Percentiles rank a stretch among this genome's conserved stretches.
phyloP scores from a whole-genome alignment of 2,329 filamentous ascomycete genomes.

The Neophaeococcomyces aloes region DNA sequence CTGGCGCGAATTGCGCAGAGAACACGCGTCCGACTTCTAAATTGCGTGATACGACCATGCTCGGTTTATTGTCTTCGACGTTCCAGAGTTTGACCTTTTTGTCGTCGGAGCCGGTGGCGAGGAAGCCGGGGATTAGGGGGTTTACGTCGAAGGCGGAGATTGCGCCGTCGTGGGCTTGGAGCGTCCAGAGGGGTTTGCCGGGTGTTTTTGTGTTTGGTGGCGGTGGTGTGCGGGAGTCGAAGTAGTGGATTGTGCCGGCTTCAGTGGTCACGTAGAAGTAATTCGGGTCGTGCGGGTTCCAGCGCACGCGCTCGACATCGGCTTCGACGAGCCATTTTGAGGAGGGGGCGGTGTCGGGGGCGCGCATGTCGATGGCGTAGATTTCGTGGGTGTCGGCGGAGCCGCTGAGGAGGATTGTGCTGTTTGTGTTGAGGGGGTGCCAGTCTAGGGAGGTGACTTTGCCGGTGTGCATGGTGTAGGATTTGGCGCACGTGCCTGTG shows the following conservation, averaged over 20 bases:
- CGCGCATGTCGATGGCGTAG: conserved; percentile 92
- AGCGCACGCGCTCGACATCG: conserved; percentile 84
- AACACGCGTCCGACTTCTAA: conserved; percentile 93
- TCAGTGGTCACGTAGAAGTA: conserved; percentile 95
- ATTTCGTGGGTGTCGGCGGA: conserved; percentile 82
- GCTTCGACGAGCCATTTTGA: conserved; percentile 89
- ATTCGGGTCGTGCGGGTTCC: conserved; percentile 88
- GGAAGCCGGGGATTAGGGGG: conserved; percentile 75
- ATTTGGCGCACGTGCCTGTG: conserved; percentile 86
- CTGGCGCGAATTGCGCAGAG: conserved; percentile 78
- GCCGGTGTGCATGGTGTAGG: conserved; percentile 78
- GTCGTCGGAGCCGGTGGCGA: conserved; percentile 88
- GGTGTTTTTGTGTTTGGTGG: conserved; percentile 44
- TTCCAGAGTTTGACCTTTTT: conserved; percentile 97
- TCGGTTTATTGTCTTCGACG: conserved; percentile 66
- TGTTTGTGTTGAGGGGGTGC: conserved; percentile 64
- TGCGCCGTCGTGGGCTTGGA: conserved; percentile 90
- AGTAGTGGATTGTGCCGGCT: conserved; percentile 80
- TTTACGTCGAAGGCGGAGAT: conserved; percentile 92
- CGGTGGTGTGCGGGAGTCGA: conserved; percentile 71
- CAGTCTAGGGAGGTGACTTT: conserved; percentile 95
- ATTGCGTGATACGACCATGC: conserved; percentile 83
- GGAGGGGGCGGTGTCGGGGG: conserved; percentile 68
- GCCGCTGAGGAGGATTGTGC: conserved; percentile 80
- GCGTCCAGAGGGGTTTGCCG: conserved; percentile 81